Conservation (phyloP, 1,139 yeast genomes). For the Petasospora rhodanensis region DNA sequence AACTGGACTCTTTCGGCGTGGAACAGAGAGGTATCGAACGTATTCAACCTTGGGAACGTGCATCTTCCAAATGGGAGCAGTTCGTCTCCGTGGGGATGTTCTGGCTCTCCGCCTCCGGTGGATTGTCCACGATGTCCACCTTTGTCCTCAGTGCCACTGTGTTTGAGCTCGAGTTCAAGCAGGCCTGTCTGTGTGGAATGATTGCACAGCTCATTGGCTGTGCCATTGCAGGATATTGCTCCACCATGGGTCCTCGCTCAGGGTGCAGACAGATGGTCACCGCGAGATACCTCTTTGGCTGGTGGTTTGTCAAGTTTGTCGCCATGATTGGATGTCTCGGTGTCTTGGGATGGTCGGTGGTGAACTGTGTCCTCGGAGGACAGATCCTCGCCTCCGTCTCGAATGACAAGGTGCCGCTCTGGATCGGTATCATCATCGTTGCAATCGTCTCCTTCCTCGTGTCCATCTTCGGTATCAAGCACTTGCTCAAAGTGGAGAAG, state of each 20-base stretch:
- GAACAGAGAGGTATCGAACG: conserved; percentile 83
- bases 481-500: conserved; percentile 65
- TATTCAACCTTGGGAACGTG: conserved; percentile 64
- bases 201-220: conserved; percentile 66
- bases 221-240: conserved; percentile 71
- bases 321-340: conserved; percentile 68
- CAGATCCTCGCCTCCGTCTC: conserved; percentile 68
- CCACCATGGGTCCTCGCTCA: conserved; percentile 82
- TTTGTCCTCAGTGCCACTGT: conserved; percentile 70
- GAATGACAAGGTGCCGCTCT: conserved; percentile 57
- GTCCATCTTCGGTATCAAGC: conserved; percentile 73
- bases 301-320: conserved; percentile 75
- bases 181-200: conserved; percentile 57
- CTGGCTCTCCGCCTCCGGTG: conserved; percentile 84
- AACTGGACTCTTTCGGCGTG: conserved; percentile 51
- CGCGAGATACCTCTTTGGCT: conserved; percentile 73
- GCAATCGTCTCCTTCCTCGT: conserved; percentile 59
- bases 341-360: conserved; percentile 83
- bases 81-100: conserved; percentile 62
- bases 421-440: conserved; percentile 70
- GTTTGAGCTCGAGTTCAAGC: conserved; percentile 61
- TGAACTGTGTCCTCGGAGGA: conserved; percentile 82
- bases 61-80: conserved; percentile 43
- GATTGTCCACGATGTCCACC: conserved; percentile 80
- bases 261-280: conserved; percentile 87